A percentile compares a stretch with the other conserved stretches of the same genome.
phyloP scores from a whole-genome alignment of 139 green algal genomes.

The Pleodorina starrii region DNA sequence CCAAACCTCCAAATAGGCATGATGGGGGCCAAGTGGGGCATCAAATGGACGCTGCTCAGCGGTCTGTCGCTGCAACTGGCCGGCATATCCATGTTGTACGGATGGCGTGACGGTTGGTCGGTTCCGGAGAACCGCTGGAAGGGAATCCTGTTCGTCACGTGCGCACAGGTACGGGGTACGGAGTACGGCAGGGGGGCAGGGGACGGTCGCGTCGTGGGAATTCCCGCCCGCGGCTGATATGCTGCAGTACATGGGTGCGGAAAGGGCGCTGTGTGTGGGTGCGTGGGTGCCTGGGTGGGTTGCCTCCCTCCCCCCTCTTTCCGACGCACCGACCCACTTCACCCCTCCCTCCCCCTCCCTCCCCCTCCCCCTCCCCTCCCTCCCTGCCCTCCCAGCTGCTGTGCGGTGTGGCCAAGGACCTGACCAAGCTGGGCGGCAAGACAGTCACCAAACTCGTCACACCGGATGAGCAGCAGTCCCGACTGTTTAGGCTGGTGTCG shows the following conservation, averaged over 20 bases:
- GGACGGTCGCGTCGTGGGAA: too few relatives aligned
- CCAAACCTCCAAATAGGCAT: slow-evolving; percentile 24
- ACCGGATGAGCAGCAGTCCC: slow-evolving; percentile 80
- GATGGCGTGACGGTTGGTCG: slow-evolving; percentile 78
- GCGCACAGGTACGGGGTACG: slow-evolving; percentile 51
- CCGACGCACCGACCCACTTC: not conserved
- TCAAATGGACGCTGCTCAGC: slow-evolving; percentile 84
- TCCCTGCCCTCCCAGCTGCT: slow-evolving; percentile 70
- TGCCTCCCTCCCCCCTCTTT: not conserved
- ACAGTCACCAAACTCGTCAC: slow-evolving; percentile 90
- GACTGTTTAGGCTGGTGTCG: slow-evolving; percentile 89
- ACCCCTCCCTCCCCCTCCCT: not conserved
- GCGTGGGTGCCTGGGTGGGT: too few relatives aligned
- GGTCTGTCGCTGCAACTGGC: slow-evolving; percentile 73
- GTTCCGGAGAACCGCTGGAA: slow-evolving; percentile 48
- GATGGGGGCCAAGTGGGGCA: slow-evolving; percentile 81
- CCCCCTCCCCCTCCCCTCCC: not conserved
- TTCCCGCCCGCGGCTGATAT: too few relatives aligned
- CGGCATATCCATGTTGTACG: slow-evolving; percentile 82
- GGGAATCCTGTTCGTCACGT: slow-evolving; percentile 83
- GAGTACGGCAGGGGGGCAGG: too few relatives aligned
- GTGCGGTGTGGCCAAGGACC: slow-evolving; percentile 89
- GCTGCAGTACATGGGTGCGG: not conserved
- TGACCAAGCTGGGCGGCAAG: slow-evolving; percentile 93
- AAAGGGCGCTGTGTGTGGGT: too few relatives aligned